Percentiles rank a stretch among this genome's conserved stretches.
Evolutionary conservation across 2,329 filamentous ascomycete genomes (phyloP).

Genomic region (Lasiodiplodia sp.): DNA sequence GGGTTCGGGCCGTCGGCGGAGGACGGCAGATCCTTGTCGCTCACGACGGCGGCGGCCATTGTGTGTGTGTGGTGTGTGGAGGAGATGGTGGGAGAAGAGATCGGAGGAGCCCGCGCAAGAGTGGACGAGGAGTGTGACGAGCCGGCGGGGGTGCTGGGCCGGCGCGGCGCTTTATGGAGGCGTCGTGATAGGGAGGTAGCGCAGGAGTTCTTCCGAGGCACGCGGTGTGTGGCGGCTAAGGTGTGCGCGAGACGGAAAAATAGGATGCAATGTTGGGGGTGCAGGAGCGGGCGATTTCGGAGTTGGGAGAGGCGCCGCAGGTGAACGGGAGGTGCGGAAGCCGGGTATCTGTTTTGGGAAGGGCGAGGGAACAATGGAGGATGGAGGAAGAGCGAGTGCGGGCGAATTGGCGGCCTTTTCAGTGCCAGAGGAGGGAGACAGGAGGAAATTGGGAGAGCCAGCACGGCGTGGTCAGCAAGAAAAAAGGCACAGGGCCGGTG

Average conservation of each 20-base stretch:
- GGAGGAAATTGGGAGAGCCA: slow-evolving; percentile 27
- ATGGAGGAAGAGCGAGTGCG: neutral
- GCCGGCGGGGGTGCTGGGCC: neutral
- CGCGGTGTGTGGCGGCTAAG: slow-evolving; percentile 11
- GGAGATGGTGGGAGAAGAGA: neutral
- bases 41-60: slow-evolving; percentile 23
- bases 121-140: neutral
- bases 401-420: slow-evolving; percentile 4
- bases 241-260: slow-evolving; percentile 25
- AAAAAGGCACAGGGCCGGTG: slow-evolving; percentile 25
- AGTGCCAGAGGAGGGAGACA: slow-evolving; percentile 15
- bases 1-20: neutral
- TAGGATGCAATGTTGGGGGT: slow-evolving; percentile 17
- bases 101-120: neutral
- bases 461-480: slow-evolving; percentile 14
- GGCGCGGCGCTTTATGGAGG: slow-evolving; percentile 7
- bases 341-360: slow-evolving; percentile 4
- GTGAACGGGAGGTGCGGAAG: neutral
- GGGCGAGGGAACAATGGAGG: slow-evolving; percentile 11
- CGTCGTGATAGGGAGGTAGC: slow-evolving; percentile 1
- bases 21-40: slow-evolving; percentile 18
- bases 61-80: slow-evolving; percentile 9
- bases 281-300: slow-evolving; percentile 20
- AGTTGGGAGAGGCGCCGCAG: slow-evolving; percentile 1
- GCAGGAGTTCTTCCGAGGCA: slow-evolving; percentile 11